These are phyloP conservation scores for Babjeviella inositovora DNA, from an alignment of 805 yeast genomes.

Conservation along the genomic window DNA sequence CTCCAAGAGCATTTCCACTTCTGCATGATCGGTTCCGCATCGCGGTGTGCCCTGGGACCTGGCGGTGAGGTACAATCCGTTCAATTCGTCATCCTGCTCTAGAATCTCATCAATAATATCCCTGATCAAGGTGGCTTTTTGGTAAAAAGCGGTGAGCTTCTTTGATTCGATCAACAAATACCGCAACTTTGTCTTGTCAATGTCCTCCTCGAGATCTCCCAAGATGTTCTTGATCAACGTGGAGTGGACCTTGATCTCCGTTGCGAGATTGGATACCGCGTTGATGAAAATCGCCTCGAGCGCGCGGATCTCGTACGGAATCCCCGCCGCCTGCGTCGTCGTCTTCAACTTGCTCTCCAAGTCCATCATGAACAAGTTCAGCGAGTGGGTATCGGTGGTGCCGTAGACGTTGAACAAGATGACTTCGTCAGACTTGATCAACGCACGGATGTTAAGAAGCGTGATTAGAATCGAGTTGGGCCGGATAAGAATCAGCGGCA, in stretches of 20 bases:
- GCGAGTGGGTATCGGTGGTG: conserved; percentile 26
- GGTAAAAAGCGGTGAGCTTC: conserved; percentile 67
- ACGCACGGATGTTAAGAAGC: conserved; percentile 30
- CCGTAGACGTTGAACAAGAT: conserved; percentile 27
- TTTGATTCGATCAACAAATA: conserved; percentile 74
- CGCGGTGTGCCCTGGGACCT: conserved; percentile 25
- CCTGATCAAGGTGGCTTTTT: conserved; percentile 68
- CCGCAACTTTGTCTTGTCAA: conserved; percentile 66
- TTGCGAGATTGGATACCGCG: conserved; percentile 61
- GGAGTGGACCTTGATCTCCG: conserved; percentile 77
- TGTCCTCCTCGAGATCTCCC: conserved; percentile 63
- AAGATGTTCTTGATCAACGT: conserved; percentile 63
- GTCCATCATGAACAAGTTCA: conserved; percentile 22
- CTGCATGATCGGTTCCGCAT: conserved; percentile 54
- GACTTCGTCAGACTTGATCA: conserved; percentile 33
- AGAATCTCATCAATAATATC: conserved; percentile 75
- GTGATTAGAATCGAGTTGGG: conserved; percentile 27
- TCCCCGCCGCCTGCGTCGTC: conserved; percentile 11
- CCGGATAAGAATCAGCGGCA: conserved; percentile 36
- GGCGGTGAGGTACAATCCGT: conserved; percentile 66
- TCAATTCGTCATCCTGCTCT: conserved; percentile 78
- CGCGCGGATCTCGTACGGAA: conserved; percentile 86
- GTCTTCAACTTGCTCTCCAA: conserved; percentile 19
- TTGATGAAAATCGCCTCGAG: conserved; percentile 75
- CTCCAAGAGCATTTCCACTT: conserved; percentile 80